These are phyloP conservation scores for Leptodermis oblonga DNA, from an alignment of 257 asterid genomes.

Conservation along the genomic window DNA sequence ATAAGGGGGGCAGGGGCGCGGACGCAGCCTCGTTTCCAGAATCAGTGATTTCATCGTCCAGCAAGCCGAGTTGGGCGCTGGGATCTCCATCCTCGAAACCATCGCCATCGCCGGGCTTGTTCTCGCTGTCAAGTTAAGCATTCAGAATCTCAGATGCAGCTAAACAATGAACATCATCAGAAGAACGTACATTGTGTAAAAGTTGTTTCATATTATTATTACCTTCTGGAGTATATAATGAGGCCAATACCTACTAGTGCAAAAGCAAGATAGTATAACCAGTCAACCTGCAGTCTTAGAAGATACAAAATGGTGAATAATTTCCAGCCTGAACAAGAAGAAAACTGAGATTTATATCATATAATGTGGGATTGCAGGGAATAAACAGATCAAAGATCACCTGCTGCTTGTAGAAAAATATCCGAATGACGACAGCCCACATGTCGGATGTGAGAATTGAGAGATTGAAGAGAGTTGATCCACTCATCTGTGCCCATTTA, in stretches of 20 bases:
- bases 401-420: conserved; percentile 68
- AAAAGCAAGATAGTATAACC: conserved; percentile 62
- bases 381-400: conserved; percentile 25
- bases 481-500: conserved; percentile 49
- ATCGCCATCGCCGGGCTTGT: conserved; percentile 10
- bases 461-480: conserved; percentile 72
- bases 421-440: conserved; percentile 70
- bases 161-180: neutral
- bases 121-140: conserved; percentile 28
- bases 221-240: conserved; percentile 53
- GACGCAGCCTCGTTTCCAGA: conserved; percentile 9
- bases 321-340: neutral
- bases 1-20: neutral
- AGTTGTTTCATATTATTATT: conserved; percentile 4
- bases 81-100: conserved; percentile 20
- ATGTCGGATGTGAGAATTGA: conserved; percentile 76
- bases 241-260: conserved; percentile 55
- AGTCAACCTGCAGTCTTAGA: conserved; percentile 52
- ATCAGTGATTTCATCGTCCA: conserved; percentile 35
- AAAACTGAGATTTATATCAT: neutral
- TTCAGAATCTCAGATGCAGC: neutral
- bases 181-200: neutral
- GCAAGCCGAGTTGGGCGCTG: conserved; percentile 24
- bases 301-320: neutral
- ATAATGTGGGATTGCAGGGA: neutral